phyloP scores from a whole-genome alignment of 208 protist species.

The Trypanosoma cruzi region DNA sequence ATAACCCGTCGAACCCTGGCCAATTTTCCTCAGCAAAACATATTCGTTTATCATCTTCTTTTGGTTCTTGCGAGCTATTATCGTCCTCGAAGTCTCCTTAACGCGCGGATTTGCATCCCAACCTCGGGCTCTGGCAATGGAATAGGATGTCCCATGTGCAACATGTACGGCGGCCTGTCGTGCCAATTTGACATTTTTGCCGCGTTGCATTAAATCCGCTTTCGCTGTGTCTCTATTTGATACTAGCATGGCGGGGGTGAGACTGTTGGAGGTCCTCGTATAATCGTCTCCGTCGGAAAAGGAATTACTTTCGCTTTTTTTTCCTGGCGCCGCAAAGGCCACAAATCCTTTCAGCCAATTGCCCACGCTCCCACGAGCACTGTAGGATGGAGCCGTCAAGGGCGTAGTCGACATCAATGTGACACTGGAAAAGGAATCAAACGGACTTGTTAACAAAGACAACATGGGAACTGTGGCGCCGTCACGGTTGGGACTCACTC shows the following conservation, averaged over 20 bases:
- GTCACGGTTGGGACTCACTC: neutral
- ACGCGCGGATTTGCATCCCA: slow-evolving; percentile 8
- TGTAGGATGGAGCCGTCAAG: neutral
- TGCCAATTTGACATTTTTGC: neutral
- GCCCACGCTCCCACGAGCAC: neutral
- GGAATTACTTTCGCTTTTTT: neutral
- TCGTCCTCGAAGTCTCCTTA: slow-evolving; percentile 29
- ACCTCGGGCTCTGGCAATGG: neutral
- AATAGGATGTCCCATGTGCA: slow-evolving; percentile 15
- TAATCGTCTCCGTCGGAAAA: neutral
- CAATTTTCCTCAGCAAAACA: slow-evolving; percentile 78
- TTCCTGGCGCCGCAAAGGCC: neutral
- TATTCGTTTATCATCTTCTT: slow-evolving; percentile 69
- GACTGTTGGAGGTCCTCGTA: neutral
- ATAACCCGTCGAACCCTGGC: slow-evolving; percentile 94
- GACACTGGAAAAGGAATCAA: neutral
- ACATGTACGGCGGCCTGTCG: neutral
- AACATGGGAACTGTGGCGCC: neutral
- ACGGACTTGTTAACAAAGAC: neutral
- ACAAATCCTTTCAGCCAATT: neutral
- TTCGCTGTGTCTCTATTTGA: neutral
- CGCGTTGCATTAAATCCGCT: neutral
- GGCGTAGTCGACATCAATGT: neutral
- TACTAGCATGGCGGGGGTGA: neutral
- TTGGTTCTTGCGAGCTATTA: slow-evolving; percentile 26